Base-by-base conservation (phyloP, 495 filamentous ascomycete genomes). In the Daldinia grandis region DNA sequence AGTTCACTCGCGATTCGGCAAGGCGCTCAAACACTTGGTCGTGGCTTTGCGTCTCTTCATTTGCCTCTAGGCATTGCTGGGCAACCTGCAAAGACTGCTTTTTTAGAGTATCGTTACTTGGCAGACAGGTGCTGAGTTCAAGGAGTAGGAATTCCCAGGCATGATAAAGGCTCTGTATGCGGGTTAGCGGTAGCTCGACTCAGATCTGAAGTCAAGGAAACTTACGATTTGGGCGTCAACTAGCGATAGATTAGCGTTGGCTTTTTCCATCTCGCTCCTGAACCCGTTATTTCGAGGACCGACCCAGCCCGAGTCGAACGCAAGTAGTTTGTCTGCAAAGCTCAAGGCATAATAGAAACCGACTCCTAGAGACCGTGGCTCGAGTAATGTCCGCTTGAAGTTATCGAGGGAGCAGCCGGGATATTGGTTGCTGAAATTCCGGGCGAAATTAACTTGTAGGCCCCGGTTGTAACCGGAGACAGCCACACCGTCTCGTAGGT, bases 141-240 rank as follows among this genome's bases (percentile, higher is more conserved):
- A 94, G 83, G 10, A 93, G 88, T 12, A 99, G 87, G 54, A 91
- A 88, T 77, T 93, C 94, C 95, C 95, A 99, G 65, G 92, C 90
- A 66, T 91, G 86, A 57, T 97, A 88, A 35, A 99, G 87, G 61
- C 84, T 84, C 91, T 94, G 49, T 49, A 35, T 51, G 7, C 60
- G 49, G 65, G 75, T 84, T 79, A 83, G 76, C 17, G 58, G 10
- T 44, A n/a, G 35, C 19, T 59, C 17, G 35, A 24, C 49, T 24
- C 2, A 15, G 49, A 38, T 35, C 4, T 17, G 3, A 9, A 35
- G 3, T 31, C 2, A 12, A 38, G 19, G 58, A 50, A 65, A 87
- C 92, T 82, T 87, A 94, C 90, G 67, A 95, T 87, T 82, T 98
- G 93, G 37, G 95, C 90, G 75, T 98, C 93, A 49, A 98, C 92